Evolutionary conservation across 148 eudicot genomes (phyloP), one percentile per base, ranked within the genome.

Genomic region (Camellia sinensis): DNA sequence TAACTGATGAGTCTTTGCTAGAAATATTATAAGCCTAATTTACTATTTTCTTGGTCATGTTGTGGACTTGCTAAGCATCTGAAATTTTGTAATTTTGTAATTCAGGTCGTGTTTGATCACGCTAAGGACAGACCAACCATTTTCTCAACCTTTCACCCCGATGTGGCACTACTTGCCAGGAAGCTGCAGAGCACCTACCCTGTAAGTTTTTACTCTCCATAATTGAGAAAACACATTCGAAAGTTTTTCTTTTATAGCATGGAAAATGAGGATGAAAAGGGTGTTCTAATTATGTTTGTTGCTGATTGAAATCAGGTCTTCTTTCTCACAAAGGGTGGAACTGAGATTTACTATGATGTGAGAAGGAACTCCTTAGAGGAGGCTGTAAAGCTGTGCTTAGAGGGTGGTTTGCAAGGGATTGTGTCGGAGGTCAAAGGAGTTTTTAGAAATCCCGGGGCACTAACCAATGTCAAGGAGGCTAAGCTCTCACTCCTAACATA

Each of bases 291-390:
- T 29, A n/a, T 45, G 50, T 56, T 70, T 7, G 1, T 73, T 14
- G 60, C 18, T 50, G 50, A 78, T 52, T 81, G 69, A 17, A 75
- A 17, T 5, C 78, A 89, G 91, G 91, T 90, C 4, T 92, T 80
- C 82, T 95, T 93, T 91, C 87, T 95, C 15, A 95, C 99, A 4
- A 80, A 90, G n/a, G 97, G 94, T 70, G 97, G 97, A 7, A 88
- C 83, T 2, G 90, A 87, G 81, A 75, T 84, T 13, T 93, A 82
- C 87, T 71, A 87, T 65, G 99, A 95, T 40, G 89, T 80, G 15
- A 87, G 99, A 71, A 84, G 97, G 66, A 95, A 95, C 73, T 87
- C 93, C 0, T 71, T 95, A 73, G 97, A 95, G 50, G 99, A 92
- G 83, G 97, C 97, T 14, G 66, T 88, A 6, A 93, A 90, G 80